phyloP scores from a whole-genome alignment of 176 grass and related monocot species.

The Areca catechu region DNA sequence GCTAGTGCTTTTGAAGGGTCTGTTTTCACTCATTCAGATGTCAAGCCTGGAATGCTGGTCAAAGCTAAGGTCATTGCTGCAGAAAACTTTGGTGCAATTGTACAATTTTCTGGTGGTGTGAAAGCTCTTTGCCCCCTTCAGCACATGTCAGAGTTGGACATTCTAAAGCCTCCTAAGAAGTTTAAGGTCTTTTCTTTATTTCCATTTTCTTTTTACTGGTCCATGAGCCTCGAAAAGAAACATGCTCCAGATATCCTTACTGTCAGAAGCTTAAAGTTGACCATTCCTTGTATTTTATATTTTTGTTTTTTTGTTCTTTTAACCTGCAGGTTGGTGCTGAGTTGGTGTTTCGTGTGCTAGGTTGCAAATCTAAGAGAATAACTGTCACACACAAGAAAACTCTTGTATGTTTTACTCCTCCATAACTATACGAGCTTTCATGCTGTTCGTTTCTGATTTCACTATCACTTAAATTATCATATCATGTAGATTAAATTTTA shows the following conservation, averaged over 20 bases:
- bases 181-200: slow-evolving; percentile 57
- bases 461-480: too few relatives aligned
- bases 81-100: slow-evolving; percentile 60
- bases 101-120: slow-evolving; percentile 87
- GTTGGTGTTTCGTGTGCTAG: slow-evolving; percentile 79
- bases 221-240: too few relatives aligned
- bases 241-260: too few relatives aligned
- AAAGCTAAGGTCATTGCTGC: slow-evolving; percentile 73
- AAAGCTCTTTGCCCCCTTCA: slow-evolving; percentile 90
- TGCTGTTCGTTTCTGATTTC: too few relatives aligned
- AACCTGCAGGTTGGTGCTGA: slow-evolving; percentile 61
- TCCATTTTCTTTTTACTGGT: slow-evolving; percentile 4
- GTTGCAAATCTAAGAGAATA: slow-evolving; percentile 95
- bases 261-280: too few relatives aligned
- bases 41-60: slow-evolving; percentile 90
- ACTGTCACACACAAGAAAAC: slow-evolving; percentile 93
- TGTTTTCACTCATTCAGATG: slow-evolving; percentile 98
- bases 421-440: too few relatives aligned
- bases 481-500: too few relatives aligned
- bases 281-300: background rate
- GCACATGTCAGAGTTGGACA: slow-evolving; percentile 91
- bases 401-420: slow-evolving; percentile 41
- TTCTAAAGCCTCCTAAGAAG: slow-evolving; percentile 87
- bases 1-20: slow-evolving; percentile 94
- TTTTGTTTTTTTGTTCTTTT: slow-evolving; percentile 13